Conservation (phyloP, 1,284 basidiomycete genomes). For the Phlebopus sp. region DNA sequence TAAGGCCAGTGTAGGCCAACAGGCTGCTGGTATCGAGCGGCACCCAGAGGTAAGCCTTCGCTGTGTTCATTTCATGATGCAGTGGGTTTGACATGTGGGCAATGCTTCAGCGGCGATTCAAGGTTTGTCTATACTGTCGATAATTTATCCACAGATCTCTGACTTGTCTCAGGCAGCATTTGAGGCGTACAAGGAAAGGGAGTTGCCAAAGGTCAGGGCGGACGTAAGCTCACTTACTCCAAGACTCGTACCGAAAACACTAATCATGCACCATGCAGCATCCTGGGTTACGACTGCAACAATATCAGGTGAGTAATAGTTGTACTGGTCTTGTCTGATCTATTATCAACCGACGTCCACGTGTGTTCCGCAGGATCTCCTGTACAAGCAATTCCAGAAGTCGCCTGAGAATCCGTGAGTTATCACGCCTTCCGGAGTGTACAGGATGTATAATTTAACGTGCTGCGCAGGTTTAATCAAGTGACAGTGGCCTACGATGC, state of each 20-base stretch:
- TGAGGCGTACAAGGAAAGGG: slow-evolving; percentile 88
- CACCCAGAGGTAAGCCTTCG: slow-evolving; percentile 83
- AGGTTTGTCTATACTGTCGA: slow-evolving; percentile 40
- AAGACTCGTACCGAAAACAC: background rate
- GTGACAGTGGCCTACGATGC: slow-evolving; percentile 76
- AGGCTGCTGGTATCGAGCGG: slow-evolving; percentile 84
- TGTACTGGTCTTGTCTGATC: slow-evolving; percentile 13
- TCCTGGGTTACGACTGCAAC: slow-evolving; percentile 80
- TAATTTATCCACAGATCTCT: slow-evolving; percentile 1
- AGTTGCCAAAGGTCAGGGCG: slow-evolving; percentile 74
- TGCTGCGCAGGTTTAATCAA: slow-evolving; percentile 72
- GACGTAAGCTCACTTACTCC: slow-evolving; percentile 54
- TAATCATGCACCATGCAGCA: slow-evolving; percentile 44
- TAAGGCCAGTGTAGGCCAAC: slow-evolving; percentile 82
- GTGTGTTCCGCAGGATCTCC: slow-evolving; percentile 50
- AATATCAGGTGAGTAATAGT: slow-evolving; percentile 64
- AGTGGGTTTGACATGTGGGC: slow-evolving; percentile 4
- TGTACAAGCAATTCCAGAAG: slow-evolving; percentile 86
- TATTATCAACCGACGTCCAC: slow-evolving; percentile 5
- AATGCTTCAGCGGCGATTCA: slow-evolving; percentile 71
- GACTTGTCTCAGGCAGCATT: slow-evolving; percentile 64
- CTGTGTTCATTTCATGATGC: slow-evolving; percentile 4
- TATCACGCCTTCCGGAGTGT: slow-evolving; percentile 1
- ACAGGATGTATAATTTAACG: slow-evolving; percentile 5
- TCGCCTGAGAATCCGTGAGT: slow-evolving; percentile 85